Base-by-base conservation (phyloP, 495 filamentous ascomycete genomes). In the Sordaria brevicollis region DNA sequence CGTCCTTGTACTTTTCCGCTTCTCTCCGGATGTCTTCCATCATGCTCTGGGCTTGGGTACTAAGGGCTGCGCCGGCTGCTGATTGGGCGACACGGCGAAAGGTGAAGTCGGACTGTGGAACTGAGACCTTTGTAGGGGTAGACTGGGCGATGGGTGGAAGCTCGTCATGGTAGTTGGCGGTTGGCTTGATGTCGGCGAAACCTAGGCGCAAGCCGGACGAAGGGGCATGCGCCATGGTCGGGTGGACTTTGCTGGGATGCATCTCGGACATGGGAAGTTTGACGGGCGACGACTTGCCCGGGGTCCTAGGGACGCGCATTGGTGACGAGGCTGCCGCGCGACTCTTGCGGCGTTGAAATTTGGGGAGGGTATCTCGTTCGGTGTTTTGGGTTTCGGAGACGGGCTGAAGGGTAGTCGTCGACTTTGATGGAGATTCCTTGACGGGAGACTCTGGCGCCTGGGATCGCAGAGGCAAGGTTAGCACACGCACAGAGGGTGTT, bases 1-100 rank as follows among this genome's bases (percentile, higher is more conserved):
- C 83, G 1, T 83, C 84, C 73, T 90, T 92, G 76, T 92, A 89
- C 41, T 84, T 84, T 13, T 83, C 85, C 5, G 89, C 90, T 69
- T 95, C 86, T 19, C 86, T 88, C 1, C 91, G 89, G 19, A 92
- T 80, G 54, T 89, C 89, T 34, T 90, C 87, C 91, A 95, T 94
- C 77, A 97, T 85, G 65, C 86, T 84, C 77, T 88, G 89, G 4
- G 93, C 91, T 57, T 91, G 89, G 11, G 88, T 84, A 67, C 90
- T 91, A 13, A 97, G 87, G n/a, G 69, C 76, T 31, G 70, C 15
- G 68, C 91, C 84, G 31, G 87, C 81, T 10, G 82, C 82, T 25
- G 86, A 65, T n/a, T 66, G 83, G 35, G 82, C 84, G 34, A 83
- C 78, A 71, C 91, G 90, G 70, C 85, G 89, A 81, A 96, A 96